Percentiles rank a stretch among this genome's conserved stretches.
These are phyloP conservation scores for Nepenthes alata DNA, from an alignment of 179 eudicot species.

Conservation along the genomic window DNA sequence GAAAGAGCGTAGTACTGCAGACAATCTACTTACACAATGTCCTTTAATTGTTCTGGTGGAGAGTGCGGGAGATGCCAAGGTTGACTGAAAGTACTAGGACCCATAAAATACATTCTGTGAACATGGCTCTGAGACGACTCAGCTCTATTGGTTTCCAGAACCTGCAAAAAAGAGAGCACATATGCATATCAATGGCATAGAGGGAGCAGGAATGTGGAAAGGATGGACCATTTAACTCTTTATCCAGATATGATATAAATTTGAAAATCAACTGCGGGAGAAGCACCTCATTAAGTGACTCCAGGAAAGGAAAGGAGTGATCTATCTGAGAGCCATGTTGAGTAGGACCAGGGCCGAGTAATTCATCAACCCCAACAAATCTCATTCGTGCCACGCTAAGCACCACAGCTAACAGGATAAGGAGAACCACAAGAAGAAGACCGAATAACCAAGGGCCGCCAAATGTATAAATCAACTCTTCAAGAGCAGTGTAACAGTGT, in stretches of 20 bases:
- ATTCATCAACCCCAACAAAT: constrained; percentile 70
- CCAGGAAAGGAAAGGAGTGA: constrained; percentile 92
- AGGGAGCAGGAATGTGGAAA: not conserved
- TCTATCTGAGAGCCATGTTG: constrained; percentile 79
- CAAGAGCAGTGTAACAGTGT: constrained; percentile 91
- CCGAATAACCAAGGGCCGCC: constrained; percentile 99
- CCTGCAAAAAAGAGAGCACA: constrained; percentile 36
- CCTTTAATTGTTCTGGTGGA: constrained; percentile 84
- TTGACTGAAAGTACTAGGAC: constrained; percentile 87
- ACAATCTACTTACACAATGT: constrained; percentile 69
- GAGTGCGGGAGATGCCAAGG: constrained; percentile 98
- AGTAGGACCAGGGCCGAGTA: constrained; percentile 57
- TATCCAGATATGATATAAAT: not conserved
- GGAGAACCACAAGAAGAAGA: constrained; percentile 64
- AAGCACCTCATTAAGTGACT: constrained; percentile 88
- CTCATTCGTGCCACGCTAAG: constrained; percentile 97
- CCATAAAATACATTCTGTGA: constrained; percentile 91
- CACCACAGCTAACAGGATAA: constrained; percentile 74
- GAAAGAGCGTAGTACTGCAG: constrained; percentile 1
- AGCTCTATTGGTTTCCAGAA: constrained; percentile 84
- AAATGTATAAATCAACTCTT: constrained; percentile 84
- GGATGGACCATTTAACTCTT: not conserved
- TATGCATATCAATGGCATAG: constrained; percentile 5
- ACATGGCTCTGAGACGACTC: constrained; percentile 97
- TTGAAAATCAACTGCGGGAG: not conserved